Base-by-base conservation (phyloP, 2,329 filamentous ascomycete species). In the Blumeria hordei region DNA sequence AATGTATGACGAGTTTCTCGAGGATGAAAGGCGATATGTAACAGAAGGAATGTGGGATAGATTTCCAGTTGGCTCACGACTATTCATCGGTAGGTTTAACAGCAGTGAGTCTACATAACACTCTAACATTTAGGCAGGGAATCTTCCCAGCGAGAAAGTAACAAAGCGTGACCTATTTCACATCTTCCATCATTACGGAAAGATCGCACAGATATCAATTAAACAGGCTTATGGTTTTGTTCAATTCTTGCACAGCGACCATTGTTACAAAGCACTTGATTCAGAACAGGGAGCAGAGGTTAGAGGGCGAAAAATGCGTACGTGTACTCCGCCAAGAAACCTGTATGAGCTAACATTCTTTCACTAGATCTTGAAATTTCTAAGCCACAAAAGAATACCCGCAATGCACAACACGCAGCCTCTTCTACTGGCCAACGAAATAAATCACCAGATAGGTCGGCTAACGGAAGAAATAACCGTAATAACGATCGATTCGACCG, bases 151-250 rank as follows among this genome's bases (percentile, higher is more conserved):
- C 54, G 90, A 96, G 66, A 82, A 88, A 64, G 88, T 94, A 12
- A 92, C 86, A 6, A 96, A 96, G 69, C 79, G 84, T 60, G 88
- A 96, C 67, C 80, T 96, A 8, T 96, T 94, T 68, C 83, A 94
- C 64, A 75, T 90, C 16, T 96, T 98, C 65, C 80, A 88, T 64
- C 76, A 75, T 56, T 88, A 87, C 65, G 92, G 92, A 55, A 82
- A 81, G 58, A 72, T 98, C 50, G 90, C 88, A 1, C 92, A 98
- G 66, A 92, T 96, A 57, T 94, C 88, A 0, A 86, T 96, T 62
- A 96, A 96, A 68, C 88, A 92, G 60, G 88, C 88, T 1, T 96
- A 94, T 68, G 92, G 92, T 1, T 98, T 96, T 65, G 88, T 96
- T 37, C 92, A 96, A 66, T 98, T 93, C 60, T 75, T 94, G 60